Percentiles rank a stretch among this genome's conserved stretches.
Evolutionary conservation across 192 early-diverging fungal genomes (phyloP).

Genomic region (Neocallimastix lanati): DNA sequence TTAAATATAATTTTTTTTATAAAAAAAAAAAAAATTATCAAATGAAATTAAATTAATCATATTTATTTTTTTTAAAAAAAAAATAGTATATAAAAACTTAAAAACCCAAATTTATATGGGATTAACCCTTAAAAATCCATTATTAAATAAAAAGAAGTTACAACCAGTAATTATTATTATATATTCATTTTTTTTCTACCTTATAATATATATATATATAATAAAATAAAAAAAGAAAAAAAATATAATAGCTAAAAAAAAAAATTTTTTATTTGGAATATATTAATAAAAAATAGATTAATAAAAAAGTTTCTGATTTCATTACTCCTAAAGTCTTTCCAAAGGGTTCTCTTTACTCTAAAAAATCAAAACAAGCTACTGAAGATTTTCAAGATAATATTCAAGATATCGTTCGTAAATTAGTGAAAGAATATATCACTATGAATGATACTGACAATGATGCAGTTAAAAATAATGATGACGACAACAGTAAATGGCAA

Average conservation of each 20-base stretch:
- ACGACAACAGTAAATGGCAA: neutral
- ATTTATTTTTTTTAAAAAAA: no score
- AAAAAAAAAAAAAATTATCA: no score
- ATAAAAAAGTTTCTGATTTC: slow-evolving; percentile 30
- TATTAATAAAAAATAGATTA: slow-evolving; percentile 14
- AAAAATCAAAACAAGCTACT: slow-evolving; percentile 25
- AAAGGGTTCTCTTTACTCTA: slow-evolving; percentile 15
- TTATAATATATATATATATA: neutral
- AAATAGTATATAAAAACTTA: neutral
- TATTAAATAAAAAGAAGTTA: slow-evolving; percentile 35
- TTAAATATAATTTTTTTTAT: no score
- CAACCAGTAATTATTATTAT: slow-evolving; percentile 18
- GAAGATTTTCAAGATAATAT: slow-evolving; percentile 22
- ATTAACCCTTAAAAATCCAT: slow-evolving; percentile 15
- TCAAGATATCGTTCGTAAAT: slow-evolving; percentile 20
- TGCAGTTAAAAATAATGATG: neutral
- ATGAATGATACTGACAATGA: neutral
- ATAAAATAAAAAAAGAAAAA: neutral
- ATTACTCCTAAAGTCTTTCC: slow-evolving; percentile 24
- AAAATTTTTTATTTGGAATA: neutral
- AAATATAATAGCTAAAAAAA: neutral
- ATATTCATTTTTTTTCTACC: neutral
- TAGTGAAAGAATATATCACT: slow-evolving; percentile 23
- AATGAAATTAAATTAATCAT: no score
- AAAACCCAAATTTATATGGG: neutral